These are phyloP conservation scores for Metschnikowia kofuensis DNA, from an alignment of 805 yeast genomes.

Conservation along the genomic window DNA sequence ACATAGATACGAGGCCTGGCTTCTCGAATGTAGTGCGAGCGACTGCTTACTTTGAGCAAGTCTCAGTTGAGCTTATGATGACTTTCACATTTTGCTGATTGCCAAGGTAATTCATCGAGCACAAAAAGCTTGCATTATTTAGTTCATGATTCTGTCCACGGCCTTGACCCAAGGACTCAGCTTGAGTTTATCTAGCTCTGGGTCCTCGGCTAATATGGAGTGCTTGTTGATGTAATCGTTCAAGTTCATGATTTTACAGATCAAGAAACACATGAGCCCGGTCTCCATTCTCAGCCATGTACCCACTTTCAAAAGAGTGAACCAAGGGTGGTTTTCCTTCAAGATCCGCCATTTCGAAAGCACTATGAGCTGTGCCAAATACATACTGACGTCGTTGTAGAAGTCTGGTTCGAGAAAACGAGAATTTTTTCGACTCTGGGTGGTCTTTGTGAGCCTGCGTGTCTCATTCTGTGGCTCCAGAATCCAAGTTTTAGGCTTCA, in stretches of 20 bases:
- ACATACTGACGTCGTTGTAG: conserved; percentile 29
- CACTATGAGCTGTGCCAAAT: conserved; percentile 33
- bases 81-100: no score
- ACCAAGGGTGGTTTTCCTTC: conserved; percentile 38
- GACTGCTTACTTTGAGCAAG: no score
- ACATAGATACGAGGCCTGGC: no score
- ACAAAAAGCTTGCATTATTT: background rate
- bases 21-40: no score
- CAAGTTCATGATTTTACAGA: conserved; percentile 38
- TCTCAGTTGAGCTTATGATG: no score
- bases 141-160: conserved; percentile 11
- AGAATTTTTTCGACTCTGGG: conserved; percentile 10
- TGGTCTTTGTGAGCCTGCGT: conserved; percentile 5
- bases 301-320: conserved; percentile 23
- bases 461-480: no score
- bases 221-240: conserved; percentile 28
- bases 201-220: conserved; percentile 9
- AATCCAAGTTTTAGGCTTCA: background rate
- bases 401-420: conserved; percentile 25
- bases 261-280: conserved; percentile 32
- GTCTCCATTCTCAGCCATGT: conserved; percentile 36
- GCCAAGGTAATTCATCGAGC: no score
- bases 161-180: conserved; percentile 15
- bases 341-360: conserved; percentile 41
- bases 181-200: conserved; percentile 11